Percentiles rank a stretch among this genome's conserved stretches.
Evolutionary conservation across 805 yeast species (phyloP).

Genomic region (Barnettozyma sucrosica): DNA sequence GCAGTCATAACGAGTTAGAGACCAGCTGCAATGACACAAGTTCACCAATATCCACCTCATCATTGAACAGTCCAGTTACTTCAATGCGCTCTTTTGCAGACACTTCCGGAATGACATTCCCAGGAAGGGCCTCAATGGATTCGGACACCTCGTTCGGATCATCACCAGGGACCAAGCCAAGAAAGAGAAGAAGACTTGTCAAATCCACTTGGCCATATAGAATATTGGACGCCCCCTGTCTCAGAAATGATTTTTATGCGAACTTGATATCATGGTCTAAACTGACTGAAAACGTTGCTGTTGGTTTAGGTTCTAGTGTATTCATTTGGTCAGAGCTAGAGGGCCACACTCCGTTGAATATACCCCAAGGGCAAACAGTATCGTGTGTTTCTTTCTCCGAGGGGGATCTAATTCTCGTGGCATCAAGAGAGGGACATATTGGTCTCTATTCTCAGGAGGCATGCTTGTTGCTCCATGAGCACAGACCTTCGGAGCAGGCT

Average conservation of each 20-base stretch:
- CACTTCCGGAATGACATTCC: neutral
- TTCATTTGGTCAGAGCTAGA: slow-evolving; percentile 56
- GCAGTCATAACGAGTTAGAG: slow-evolving; percentile 6
- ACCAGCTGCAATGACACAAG: slow-evolving; percentile 4
- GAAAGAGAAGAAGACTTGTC: slow-evolving; percentile 18
- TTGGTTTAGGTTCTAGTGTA: slow-evolving; percentile 56
- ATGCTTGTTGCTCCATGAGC: slow-evolving; percentile 12
- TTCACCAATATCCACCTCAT: slow-evolving; percentile 1
- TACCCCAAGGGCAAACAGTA: slow-evolving; percentile 36
- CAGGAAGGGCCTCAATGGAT: slow-evolving; percentile 9
- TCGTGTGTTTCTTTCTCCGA: slow-evolving; percentile 55
- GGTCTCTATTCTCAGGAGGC: slow-evolving; percentile 36
- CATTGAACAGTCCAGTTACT: slow-evolving; percentile 3
- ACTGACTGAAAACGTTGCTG: slow-evolving; percentile 45
- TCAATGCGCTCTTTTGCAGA: slow-evolving; percentile 4
- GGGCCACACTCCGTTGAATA: slow-evolving; percentile 41
- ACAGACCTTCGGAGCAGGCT: slow-evolving; percentile 31
- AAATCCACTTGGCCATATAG: slow-evolving; percentile 40
- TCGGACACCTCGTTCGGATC: slow-evolving; percentile 10
- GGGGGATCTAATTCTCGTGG: slow-evolving; percentile 44
- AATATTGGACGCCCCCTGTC: slow-evolving; percentile 62
- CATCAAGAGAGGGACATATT: slow-evolving; percentile 52
- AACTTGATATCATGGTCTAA: slow-evolving; percentile 71
- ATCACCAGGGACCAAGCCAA: slow-evolving; percentile 4
- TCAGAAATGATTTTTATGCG: slow-evolving; percentile 73